Evolutionary conservation across 2,329 filamentous ascomycete species (phyloP), one percentile per base, ranked within the genome.

Genomic region (Capronia epimyces): DNA sequence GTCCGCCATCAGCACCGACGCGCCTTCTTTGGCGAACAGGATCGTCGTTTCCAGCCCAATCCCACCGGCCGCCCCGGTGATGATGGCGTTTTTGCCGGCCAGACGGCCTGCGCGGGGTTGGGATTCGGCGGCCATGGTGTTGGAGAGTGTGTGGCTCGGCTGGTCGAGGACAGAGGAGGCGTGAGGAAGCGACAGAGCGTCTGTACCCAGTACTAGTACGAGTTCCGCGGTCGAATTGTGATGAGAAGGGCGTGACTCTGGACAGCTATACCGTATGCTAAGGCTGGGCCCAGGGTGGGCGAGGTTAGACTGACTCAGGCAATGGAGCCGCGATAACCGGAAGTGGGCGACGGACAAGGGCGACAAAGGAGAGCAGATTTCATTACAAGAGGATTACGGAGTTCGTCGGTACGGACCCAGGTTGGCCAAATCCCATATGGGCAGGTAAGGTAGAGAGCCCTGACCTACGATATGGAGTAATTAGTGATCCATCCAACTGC

Each of bases 1-100:
- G 65, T 96, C 90, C 55, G 86, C 80, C 81, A 96, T 83, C 59
- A 95, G 74, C 50, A 96, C 82, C 56, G 80, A 85, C 64, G 89
- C 90, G 56, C 89, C 90, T 74, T 96, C 90, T 58, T 86, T 86
- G 53, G 84, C 85, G 65, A 96, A 95, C 52, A 95, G 85, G 61
- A 96, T 90, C 49, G 80, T 81, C 1, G 90, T 95, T 74, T 96
- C 89, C 43, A 96, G 85, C 60, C 90, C 90, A 65, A 96, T 96
- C 65, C 90, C 90, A 65, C 90, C 90, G 64, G 18, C 29, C 10
- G 58, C 60, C 27, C 60, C 60, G 25, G 60, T 62, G 18, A 62
- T 61, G 47, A 60, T 75, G 66, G 79, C 79, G 70, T 82, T 84
- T 70, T 84, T 85, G 67, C 80, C 80, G 57, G 78, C 73, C 48